These are phyloP conservation scores for Penium margaritaceum DNA, from an alignment of 139 green algal genomes.

Conservation along the genomic window DNA sequence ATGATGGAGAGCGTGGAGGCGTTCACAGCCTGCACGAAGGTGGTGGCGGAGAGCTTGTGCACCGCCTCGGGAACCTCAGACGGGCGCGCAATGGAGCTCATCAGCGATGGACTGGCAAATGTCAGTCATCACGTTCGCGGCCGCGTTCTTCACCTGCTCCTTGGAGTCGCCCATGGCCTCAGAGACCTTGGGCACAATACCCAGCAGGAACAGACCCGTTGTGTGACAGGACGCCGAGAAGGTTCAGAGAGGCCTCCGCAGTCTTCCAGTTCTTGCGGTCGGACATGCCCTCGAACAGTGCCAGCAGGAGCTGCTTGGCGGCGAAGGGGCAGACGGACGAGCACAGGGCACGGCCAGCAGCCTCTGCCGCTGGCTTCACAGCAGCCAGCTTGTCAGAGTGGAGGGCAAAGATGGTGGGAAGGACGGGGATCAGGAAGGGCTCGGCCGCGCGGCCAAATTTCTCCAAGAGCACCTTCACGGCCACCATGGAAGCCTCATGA, in stretches of 20 bases:
- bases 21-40: conserved; percentile 71
- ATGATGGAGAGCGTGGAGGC: conserved; percentile 75
- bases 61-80: conserved; percentile 73
- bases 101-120: conserved; percentile 58
- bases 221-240: conserved; percentile 18
- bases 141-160: conserved; percentile 41
- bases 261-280: conserved; percentile 32
- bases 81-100: conserved; percentile 67
- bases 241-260: background rate
- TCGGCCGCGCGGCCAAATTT: conserved; percentile 9
- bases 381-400: conserved; percentile 16
- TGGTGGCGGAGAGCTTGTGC: conserved; percentile 82
- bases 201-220: conserved; percentile 14
- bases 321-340: conserved; percentile 13
- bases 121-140: conserved; percentile 50
- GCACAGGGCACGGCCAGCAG: background rate
- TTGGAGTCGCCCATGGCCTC: conserved; percentile 26
- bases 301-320: conserved; percentile 17
- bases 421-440: conserved; percentile 28
- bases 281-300: conserved; percentile 6
- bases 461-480: background rate
- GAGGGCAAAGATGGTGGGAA: conserved; percentile 11
- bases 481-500: conserved; percentile 6
- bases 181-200: conserved; percentile 27
- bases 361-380: conserved; percentile 11